phyloP scores from a whole-genome alignment of 2,329 filamentous ascomycete genomes.

The Pseudodiploospora longispora region DNA sequence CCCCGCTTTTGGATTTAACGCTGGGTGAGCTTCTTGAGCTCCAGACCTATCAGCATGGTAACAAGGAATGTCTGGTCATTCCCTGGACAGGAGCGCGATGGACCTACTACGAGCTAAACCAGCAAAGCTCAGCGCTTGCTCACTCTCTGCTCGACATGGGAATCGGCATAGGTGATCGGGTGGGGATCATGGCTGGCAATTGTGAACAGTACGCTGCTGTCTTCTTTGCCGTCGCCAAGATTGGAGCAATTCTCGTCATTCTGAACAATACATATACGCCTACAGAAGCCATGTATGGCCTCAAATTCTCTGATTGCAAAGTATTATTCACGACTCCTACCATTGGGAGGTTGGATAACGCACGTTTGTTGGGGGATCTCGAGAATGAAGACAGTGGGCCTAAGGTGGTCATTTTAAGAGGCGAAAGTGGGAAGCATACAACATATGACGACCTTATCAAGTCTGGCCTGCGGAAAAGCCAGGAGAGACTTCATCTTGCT shows the following conservation, averaged over 20 bases:
- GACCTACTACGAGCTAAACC: constrained; percentile 59
- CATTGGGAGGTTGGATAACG: constrained; percentile 60
- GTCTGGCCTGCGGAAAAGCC: constrained; percentile 39
- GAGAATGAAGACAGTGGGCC: constrained; percentile 35
- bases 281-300: constrained; percentile 61
- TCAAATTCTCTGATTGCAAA: constrained; percentile 64
- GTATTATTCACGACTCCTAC: constrained; percentile 63
- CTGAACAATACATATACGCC: constrained; percentile 78
- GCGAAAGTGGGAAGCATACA: constrained; percentile 43
- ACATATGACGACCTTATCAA: constrained; percentile 53
- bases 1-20: constrained; percentile 62
- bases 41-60: constrained; percentile 57
- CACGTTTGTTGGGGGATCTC: constrained; percentile 47
- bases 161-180: constrained; percentile 58
- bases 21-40: constrained; percentile 65
- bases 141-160: constrained; percentile 60
- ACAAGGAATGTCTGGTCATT: constrained; percentile 61
- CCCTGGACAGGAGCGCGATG: constrained; percentile 70
- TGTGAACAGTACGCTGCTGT: constrained; percentile 73
- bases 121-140: constrained; percentile 53
- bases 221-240: constrained; percentile 62
- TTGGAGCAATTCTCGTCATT: constrained; percentile 64
- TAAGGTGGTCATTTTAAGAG: constrained; percentile 54
- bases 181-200: constrained; percentile 72
- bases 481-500: constrained; percentile 42